phyloP scores from a whole-genome alignment of 768 basidiomycete species.

The Mycena metata region DNA sequence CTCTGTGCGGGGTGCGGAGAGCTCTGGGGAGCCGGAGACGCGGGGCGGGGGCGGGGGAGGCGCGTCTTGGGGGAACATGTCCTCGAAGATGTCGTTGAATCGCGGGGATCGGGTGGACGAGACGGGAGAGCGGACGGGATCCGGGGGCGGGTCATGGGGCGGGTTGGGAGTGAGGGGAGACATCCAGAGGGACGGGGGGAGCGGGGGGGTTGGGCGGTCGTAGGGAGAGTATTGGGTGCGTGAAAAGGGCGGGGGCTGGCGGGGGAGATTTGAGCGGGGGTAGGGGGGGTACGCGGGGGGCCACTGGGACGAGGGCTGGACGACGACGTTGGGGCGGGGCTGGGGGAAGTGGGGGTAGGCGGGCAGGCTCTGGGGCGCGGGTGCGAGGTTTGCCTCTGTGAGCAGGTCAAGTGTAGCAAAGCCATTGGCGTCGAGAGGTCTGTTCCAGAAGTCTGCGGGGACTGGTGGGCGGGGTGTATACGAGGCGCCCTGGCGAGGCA shows the following conservation, averaged over 20 bases:
- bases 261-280: constrained; percentile 23
- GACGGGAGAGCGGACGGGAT: constrained; percentile 55
- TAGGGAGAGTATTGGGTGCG: constrained; percentile 44
- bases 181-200: constrained; percentile 90
- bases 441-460: constrained; percentile 74
- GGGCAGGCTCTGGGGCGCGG: constrained; percentile 53
- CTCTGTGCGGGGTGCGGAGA: constrained; percentile 24
- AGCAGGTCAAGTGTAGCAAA: constrained; percentile 71
- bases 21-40: constrained; percentile 54
- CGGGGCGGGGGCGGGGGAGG: constrained; percentile 40
- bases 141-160: constrained; percentile 53
- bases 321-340: constrained; percentile 34
- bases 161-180: constrained; percentile 71
- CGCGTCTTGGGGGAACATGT: constrained; percentile 61
- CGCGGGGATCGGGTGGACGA: constrained; percentile 70
- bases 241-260: constrained; percentile 33
- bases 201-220: constrained; percentile 66
- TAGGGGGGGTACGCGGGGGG: constrained; percentile 31
- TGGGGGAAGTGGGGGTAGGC: constrained; percentile 50
- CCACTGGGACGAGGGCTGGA: constrained; percentile 38
- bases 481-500: too few species aligned
- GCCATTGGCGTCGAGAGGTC: constrained; percentile 70
- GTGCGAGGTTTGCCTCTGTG: constrained; percentile 61
- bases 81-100: constrained; percentile 82
- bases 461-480: constrained; percentile 33